Conservation (phyloP, 164 flowering plant species). For the Stephania cephalantha region DNA sequence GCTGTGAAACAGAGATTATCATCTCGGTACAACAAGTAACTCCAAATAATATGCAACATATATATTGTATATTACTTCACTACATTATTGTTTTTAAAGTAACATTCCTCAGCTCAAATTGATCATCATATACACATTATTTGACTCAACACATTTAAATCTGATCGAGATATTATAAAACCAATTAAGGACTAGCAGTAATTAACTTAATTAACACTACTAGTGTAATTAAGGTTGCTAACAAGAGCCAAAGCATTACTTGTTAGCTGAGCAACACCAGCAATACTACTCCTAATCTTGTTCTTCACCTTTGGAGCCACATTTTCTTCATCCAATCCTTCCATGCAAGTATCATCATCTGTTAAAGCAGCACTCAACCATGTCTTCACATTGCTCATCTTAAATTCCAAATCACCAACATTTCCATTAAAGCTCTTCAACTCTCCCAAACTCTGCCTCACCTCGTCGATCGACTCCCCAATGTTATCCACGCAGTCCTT, state of each 20-base stretch:
- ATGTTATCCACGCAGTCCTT: slow-evolving; percentile 43
- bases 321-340: slow-evolving; percentile 32
- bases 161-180: too few species aligned
- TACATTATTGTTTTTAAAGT: too few species aligned
- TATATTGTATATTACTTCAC: too few species aligned
- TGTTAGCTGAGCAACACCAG: slow-evolving; percentile 30
- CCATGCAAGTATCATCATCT: slow-evolving; percentile 53
- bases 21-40: too few species aligned
- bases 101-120: too few species aligned
- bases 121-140: too few species aligned
- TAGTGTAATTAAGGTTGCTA: slow-evolving; percentile 13
- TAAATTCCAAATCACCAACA: slow-evolving; percentile 17
- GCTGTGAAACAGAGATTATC: too few species aligned
- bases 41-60: too few species aligned
- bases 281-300: slow-evolving; percentile 22
- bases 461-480: slow-evolving; percentile 43
- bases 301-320: slow-evolving; percentile 23
- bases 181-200: background rate
- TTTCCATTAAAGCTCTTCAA: slow-evolving; percentile 30
- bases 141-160: too few species aligned
- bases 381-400: slow-evolving; percentile 45
- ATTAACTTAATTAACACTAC: background rate
- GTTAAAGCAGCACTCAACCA: slow-evolving; percentile 68
- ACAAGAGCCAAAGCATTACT: slow-evolving; percentile 56
- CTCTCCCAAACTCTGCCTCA: slow-evolving; percentile 34